These are phyloP conservation scores for Picea mariana DNA, from an alignment of 83 land plant genomes.

Conservation along the genomic window DNA sequence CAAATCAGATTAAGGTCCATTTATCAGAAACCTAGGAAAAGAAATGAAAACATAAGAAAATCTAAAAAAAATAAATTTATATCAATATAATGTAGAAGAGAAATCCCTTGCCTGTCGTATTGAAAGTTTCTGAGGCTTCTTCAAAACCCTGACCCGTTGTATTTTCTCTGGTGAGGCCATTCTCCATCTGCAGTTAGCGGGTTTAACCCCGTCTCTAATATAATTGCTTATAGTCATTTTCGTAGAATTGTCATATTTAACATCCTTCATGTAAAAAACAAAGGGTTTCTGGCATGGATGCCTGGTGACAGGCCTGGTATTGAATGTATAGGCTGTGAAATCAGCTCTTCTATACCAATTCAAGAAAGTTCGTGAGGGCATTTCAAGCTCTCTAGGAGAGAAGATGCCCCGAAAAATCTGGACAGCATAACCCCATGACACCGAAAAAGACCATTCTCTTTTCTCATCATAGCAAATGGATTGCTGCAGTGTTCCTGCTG, in stretches of 20 bases:
- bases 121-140: constrained; percentile 40
- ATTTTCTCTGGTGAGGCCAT: constrained; percentile 40
- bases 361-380: constrained; percentile 72
- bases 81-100: neutral
- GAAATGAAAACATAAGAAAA: neutral
- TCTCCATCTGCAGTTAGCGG: constrained; percentile 48
- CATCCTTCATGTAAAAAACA: constrained; percentile 45
- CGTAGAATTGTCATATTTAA: neutral
- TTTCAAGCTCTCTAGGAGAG: constrained; percentile 71
- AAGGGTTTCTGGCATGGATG: constrained; percentile 71
- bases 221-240: constrained; percentile 32
- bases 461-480: constrained; percentile 80
- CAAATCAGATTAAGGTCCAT: too few species aligned
- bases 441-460: constrained; percentile 68
- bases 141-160: constrained; percentile 38
- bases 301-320: constrained; percentile 57
- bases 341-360: constrained; percentile 79
- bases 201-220: constrained; percentile 15
- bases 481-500: constrained; percentile 86
- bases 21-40: too few species aligned
- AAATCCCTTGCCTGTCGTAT: constrained; percentile 41
- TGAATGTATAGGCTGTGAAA: constrained; percentile 65
- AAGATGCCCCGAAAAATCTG: constrained; percentile 61
- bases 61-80: neutral
- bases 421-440: constrained; percentile 89